phyloP scores from a whole-genome alignment of 2,329 filamentous ascomycete genomes.

The Hypoxylon sp. region DNA sequence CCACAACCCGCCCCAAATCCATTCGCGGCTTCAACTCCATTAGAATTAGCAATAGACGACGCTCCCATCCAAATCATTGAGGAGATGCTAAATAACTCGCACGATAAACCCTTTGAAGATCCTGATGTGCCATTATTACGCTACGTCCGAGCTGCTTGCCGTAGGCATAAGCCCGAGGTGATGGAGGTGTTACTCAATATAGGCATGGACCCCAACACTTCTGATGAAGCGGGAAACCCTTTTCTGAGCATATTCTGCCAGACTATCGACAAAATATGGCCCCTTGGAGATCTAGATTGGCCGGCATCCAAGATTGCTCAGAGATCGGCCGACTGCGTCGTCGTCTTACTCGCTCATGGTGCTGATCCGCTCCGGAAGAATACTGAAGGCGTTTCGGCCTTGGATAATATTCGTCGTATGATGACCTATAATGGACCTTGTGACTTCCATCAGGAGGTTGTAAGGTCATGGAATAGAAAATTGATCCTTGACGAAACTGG shows the following conservation, averaged over 20 bases:
- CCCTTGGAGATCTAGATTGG: slow-evolving; percentile 19
- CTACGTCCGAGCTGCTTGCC: slow-evolving; percentile 41
- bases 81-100: slow-evolving; percentile 10
- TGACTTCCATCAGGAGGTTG: slow-evolving; percentile 32
- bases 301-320: slow-evolving; percentile 26
- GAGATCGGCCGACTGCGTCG: slow-evolving; percentile 28
- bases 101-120: not conserved
- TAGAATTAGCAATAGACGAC: slow-evolving; percentile 44
- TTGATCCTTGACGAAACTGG: slow-evolving; percentile 39
- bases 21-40: slow-evolving; percentile 40
- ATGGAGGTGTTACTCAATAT: slow-evolving; percentile 24
- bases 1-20: not conserved
- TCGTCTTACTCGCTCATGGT: slow-evolving; percentile 23
- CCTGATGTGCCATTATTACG: slow-evolving; percentile 11
- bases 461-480: slow-evolving; percentile 52
- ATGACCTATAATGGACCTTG: slow-evolving; percentile 35
- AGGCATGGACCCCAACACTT: slow-evolving; percentile 24
- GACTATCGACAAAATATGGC: slow-evolving; percentile 29
- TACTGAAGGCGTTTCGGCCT: slow-evolving; percentile 32
- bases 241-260: slow-evolving; percentile 44
- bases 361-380: slow-evolving; percentile 28
- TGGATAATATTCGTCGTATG: slow-evolving; percentile 33
- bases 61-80: slow-evolving; percentile 17
- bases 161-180: slow-evolving; percentile 35
- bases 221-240: slow-evolving; percentile 41